phyloP scores from a whole-genome alignment of 2,329 filamentous ascomycete genomes.

The Albifimbria verrucaria region DNA sequence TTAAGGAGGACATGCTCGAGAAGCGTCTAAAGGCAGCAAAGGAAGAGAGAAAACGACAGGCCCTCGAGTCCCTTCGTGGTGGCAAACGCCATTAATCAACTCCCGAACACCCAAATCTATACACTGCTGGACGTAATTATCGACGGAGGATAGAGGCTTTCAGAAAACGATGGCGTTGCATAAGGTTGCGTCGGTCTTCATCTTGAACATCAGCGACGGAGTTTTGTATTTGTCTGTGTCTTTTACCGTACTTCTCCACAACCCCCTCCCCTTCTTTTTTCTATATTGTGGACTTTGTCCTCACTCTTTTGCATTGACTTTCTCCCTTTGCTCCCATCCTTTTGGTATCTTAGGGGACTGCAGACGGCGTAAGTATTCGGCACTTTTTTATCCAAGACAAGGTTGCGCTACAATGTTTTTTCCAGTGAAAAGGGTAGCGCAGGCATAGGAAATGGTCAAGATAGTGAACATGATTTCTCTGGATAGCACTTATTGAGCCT shows the following conservation, averaged over 20 bases:
- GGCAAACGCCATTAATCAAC: slow-evolving; percentile 23
- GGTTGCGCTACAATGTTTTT: background rate
- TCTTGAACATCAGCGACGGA: slow-evolving; percentile 35
- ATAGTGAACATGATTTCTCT: no score
- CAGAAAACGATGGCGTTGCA: no score
- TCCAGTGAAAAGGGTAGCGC: background rate
- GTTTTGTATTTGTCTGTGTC: slow-evolving; percentile 20
- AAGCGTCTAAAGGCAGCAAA: slow-evolving; percentile 60
- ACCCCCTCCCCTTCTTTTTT: no score
- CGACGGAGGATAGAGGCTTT: no score
- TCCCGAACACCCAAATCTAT: no score
- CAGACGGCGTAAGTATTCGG: background rate
- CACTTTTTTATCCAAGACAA: background rate
- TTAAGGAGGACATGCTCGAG: slow-evolving; percentile 60
- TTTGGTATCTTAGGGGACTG: background rate
- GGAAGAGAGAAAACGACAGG: slow-evolving; percentile 47
- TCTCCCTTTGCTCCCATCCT: no score
- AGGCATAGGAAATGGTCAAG: no score
- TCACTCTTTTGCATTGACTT: background rate
- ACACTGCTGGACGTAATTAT: no score
- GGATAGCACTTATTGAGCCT: no score
- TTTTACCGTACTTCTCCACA: slow-evolving; percentile 7
- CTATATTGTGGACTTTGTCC: no score
- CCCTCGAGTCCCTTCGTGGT: slow-evolving; percentile 31
- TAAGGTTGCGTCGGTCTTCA: slow-evolving; percentile 3